phyloP scores from a whole-genome alignment of 495 filamentous ascomycete genomes.

The Margaritispora aquatica region DNA sequence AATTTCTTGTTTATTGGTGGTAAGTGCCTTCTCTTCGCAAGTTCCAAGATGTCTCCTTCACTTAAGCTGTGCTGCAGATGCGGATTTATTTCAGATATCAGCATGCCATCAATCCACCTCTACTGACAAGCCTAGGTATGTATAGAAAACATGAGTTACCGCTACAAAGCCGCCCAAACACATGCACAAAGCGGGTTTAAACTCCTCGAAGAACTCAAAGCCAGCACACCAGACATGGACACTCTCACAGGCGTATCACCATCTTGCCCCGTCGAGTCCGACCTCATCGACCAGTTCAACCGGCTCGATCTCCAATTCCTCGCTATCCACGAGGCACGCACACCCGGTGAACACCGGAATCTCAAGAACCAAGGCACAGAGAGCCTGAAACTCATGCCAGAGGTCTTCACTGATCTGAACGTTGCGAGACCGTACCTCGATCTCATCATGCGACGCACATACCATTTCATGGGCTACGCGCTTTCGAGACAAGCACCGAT shows the following conservation, averaged over 20 bases:
- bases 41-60: no score
- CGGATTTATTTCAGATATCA: no score
- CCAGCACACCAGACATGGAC: neutral
- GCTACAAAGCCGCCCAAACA: neutral
- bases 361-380: conserved; percentile 3
- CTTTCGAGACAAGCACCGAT: neutral
- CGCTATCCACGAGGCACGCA: neutral
- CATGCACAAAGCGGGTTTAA: conserved; percentile 2
- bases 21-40: neutral
- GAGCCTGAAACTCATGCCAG: conserved; percentile 11
- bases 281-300: conserved; percentile 11
- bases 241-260: conserved; percentile 5
- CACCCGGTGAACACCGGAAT: neutral
- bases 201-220: conserved; percentile 3
- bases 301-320: conserved; percentile 12
- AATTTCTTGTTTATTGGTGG: conserved; percentile 12
- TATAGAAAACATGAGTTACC: conserved; percentile 17
- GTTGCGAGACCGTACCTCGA: conserved; percentile 12
- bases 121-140: conserved; percentile 1
- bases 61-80: no score
- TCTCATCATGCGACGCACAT: conserved; percentile 15
- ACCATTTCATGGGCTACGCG: conserved; percentile 8
- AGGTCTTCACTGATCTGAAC: neutral
- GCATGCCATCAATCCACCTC: no score
- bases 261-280: conserved; percentile 9